Conservation (phyloP, 1,139 yeast genomes). For the Pneumocystis sp. region DNA sequence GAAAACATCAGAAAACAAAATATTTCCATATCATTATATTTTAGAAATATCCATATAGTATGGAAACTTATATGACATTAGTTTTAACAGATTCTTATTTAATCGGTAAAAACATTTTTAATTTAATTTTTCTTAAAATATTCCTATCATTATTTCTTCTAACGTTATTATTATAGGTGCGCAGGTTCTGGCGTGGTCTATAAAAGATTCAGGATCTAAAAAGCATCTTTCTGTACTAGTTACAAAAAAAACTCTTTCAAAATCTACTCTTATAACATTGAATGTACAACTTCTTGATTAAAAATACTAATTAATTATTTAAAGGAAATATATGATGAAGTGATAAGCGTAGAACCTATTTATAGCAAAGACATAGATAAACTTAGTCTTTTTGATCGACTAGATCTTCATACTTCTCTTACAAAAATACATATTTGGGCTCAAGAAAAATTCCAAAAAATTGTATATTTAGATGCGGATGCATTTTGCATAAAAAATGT, state of each 20-base stretch:
- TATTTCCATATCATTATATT: neutral
- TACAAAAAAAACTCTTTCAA: conserved; percentile 9
- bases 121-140: neutral
- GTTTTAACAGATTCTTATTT: conserved; percentile 15
- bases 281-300: conserved; percentile 1
- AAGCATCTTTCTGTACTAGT: conserved; percentile 12
- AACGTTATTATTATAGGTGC: conserved; percentile 11
- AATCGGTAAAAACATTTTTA: conserved; percentile 9
- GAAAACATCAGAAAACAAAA: neutral
- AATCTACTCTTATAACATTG: conserved; percentile 12
- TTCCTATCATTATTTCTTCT: neutral
- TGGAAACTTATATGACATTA: conserved; percentile 13
- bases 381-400: conserved; percentile 42
- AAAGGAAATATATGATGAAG: conserved; percentile 14
- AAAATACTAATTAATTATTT: neutral
- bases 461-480: conserved; percentile 73
- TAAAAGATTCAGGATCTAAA: conserved; percentile 12
- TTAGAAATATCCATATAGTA: neutral
- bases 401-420: conserved; percentile 57
- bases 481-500: conserved; percentile 44
- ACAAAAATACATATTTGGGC: conserved; percentile 67
- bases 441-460: conserved; percentile 40
- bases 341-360: conserved; percentile 14
- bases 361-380: conserved; percentile 22
- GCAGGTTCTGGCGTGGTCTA: conserved; percentile 15